Percentiles rank a stretch among this genome's conserved stretches.
Conservation (phyloP, 2,329 filamentous ascomycete genomes). For the Lasiodiplodia hormozganensis region DNA sequence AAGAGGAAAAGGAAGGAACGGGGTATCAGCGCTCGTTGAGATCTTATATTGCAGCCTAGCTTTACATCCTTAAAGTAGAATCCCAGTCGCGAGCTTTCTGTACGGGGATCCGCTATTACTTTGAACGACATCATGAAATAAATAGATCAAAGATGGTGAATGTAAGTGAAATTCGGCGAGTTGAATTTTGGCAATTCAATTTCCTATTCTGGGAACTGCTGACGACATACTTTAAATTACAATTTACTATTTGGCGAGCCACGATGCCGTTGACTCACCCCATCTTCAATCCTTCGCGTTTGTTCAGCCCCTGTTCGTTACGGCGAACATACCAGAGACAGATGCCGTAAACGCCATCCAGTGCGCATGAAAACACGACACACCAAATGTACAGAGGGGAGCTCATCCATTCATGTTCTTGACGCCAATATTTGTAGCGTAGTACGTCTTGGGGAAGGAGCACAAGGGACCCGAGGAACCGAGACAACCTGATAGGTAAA, state of each 20-base stretch:
- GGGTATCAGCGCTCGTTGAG: too few species aligned
- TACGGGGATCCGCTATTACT: too few species aligned
- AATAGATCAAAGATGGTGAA: too few species aligned
- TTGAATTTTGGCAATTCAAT: too few species aligned
- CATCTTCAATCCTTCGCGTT: background rate
- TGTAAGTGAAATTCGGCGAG: too few species aligned
- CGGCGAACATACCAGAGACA: background rate
- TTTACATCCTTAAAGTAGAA: too few species aligned
- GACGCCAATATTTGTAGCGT: background rate
- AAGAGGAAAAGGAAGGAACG: too few species aligned
- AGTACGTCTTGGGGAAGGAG: background rate
- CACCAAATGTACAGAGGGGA: background rate
- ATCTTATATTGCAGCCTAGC: too few species aligned
- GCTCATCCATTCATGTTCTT: background rate
- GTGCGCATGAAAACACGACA: background rate
- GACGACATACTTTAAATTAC: too few species aligned
- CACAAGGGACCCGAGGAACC: background rate
- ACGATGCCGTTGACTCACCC: background rate
- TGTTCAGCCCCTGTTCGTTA: background rate
- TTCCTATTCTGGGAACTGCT: too few species aligned
- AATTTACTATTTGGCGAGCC: background rate
- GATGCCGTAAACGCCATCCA: background rate
- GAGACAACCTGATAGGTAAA: background rate
- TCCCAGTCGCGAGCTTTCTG: too few species aligned
- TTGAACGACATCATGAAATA: too few species aligned